A percentile compares a stretch with the other conserved stretches of the same genome.
Conservation (phyloP, 306 rosid genomes). For the Lathyrus oleraceus region DNA sequence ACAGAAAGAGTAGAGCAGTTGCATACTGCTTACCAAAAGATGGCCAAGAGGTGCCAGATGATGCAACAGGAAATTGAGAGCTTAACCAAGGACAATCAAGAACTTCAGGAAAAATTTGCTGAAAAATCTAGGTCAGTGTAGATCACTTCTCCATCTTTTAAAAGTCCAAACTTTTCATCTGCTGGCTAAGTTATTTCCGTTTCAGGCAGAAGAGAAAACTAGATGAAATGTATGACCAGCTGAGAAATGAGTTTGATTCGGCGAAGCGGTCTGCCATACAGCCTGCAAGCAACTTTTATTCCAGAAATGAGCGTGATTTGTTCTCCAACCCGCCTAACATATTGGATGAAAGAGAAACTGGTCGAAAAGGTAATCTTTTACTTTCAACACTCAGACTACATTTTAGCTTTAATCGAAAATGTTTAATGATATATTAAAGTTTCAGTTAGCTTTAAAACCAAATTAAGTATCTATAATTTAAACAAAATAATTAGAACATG, state of each 20-base stretch:
- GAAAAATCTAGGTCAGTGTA: conserved; percentile 82
- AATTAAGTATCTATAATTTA: conserved; percentile 3
- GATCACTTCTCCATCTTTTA: conserved; percentile 13
- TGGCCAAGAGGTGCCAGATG: conserved; percentile 86
- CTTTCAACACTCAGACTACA: conserved; percentile 18
- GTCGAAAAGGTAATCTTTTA: conserved; percentile 71
- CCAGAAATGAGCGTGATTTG: conserved; percentile 84
- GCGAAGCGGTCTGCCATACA: conserved; percentile 81
- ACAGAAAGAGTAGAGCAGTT: conserved; percentile 89
- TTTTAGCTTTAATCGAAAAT: conserved; percentile 9
- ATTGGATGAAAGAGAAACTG: conserved; percentile 71
- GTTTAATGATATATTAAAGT: background rate
- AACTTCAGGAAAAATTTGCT: conserved; percentile 95
- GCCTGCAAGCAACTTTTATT: conserved; percentile 75
- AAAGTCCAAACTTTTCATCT: conserved; percentile 32
- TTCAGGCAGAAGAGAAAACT: conserved; percentile 97
- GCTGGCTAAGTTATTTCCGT: conserved; percentile 27
- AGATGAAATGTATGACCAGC: conserved; percentile 98
- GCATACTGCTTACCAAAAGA: conserved; percentile 87
- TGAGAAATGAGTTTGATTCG: conserved; percentile 80
- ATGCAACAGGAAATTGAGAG: conserved; percentile 90
- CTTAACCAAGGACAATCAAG: conserved; percentile 94
- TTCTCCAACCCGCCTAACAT: conserved; percentile 72
- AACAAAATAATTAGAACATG: background rate
- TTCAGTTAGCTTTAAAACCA: conserved; percentile 18